Base-by-base conservation (phyloP, 352 stramenopile species). In the Phytophthora ohioensis region DNA sequence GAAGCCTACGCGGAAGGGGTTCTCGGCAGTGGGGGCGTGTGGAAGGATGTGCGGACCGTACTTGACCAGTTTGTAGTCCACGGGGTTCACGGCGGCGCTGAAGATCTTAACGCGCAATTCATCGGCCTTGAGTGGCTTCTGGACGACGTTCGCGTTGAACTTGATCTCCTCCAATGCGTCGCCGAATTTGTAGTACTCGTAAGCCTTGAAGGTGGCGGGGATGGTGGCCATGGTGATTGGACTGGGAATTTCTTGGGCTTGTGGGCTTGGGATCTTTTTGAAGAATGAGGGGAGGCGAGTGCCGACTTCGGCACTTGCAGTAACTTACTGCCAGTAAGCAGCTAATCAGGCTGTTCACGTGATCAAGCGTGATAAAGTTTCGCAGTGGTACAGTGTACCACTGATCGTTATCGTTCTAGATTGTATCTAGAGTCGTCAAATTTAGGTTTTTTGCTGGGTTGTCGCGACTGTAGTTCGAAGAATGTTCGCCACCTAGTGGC, bases 21-120 rank as follows among this genome's bases (percentile, higher is more conserved):
- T 69, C 30, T 67, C 61, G 17, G 52, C 32, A 2, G 58, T 57
- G 13, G 69, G 59, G 0, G 35, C 17, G 8, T 38, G 42, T 11
- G 69, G 67, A 3, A 71, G 32, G 3, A 75, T 60, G 42, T 41
- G 12, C 6, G 55, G 13, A 6, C 58, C 65, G n/a, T 65, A 72
- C 34, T 41, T 21, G 11, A 76, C 49, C 15, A 75, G 34, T 51
- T 80, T 79, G 49, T 70, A 78, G 65, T 82, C 75, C 4, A 73
- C 32, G 10, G 75, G 75, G 63, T 82, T 82, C 39, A 79, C 17
- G 30, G 67, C 68, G 10, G 73, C 68, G 46, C 64, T 75, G 34
- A 67, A 34, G 6, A 76, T 48, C 53, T 76, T 76, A 51, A 79
- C 60, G 15, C 63, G 57, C 30, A 79, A n/a, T 15, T 79, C 52